Evolutionary conservation across 768 basidiomycete species (phyloP).

Genomic region (Roridomyces roridus): DNA sequence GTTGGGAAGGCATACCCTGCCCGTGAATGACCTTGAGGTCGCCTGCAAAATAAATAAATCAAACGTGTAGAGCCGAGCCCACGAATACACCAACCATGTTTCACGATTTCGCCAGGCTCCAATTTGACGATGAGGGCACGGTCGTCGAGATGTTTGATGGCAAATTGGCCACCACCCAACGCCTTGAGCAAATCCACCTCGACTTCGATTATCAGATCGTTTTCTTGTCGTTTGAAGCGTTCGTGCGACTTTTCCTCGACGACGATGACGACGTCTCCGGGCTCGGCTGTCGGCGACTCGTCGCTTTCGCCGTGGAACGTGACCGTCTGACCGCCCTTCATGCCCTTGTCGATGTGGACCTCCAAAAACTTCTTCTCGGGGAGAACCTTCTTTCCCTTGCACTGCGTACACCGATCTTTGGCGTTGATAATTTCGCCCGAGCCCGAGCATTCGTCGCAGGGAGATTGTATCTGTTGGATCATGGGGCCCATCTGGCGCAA

Average conservation of each 20-base stretch:
- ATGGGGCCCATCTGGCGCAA: conserved; percentile 98
- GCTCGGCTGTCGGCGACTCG: conserved; percentile 85
- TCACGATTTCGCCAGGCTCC: conserved; percentile 88
- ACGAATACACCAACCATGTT: conserved; percentile 74
- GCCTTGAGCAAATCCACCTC: conserved; percentile 94
- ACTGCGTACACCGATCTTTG: conserved; percentile 90
- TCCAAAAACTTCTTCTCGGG: conserved; percentile 97
- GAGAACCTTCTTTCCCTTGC: conserved; percentile 94
- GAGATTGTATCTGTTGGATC: conserved; percentile 98
- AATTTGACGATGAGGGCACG: conserved; percentile 85
- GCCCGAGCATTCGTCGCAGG: conserved; percentile 92
- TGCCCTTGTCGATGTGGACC: conserved; percentile 97
- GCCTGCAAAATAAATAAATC: conserved; percentile 50
- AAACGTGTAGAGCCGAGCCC: not conserved
- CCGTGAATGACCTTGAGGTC: conserved; percentile 89
- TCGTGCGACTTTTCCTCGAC: conserved; percentile 94
- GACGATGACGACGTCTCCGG: conserved; percentile 95
- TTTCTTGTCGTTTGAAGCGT: conserved; percentile 86
- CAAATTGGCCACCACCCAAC: conserved; percentile 88
- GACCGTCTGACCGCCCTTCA: conserved; percentile 93
- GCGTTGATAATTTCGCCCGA: conserved; percentile 94
- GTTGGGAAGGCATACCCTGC: conserved; percentile 98
- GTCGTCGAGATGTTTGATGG: conserved; percentile 93
- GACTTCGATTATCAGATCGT: conserved; percentile 85
- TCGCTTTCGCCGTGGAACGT: conserved; percentile 91